Evolutionary conservation across 2,329 filamentous ascomycete genomes (phyloP), one percentile per base, ranked within the genome.

Genomic region (Colletotrichum sp.): DNA sequence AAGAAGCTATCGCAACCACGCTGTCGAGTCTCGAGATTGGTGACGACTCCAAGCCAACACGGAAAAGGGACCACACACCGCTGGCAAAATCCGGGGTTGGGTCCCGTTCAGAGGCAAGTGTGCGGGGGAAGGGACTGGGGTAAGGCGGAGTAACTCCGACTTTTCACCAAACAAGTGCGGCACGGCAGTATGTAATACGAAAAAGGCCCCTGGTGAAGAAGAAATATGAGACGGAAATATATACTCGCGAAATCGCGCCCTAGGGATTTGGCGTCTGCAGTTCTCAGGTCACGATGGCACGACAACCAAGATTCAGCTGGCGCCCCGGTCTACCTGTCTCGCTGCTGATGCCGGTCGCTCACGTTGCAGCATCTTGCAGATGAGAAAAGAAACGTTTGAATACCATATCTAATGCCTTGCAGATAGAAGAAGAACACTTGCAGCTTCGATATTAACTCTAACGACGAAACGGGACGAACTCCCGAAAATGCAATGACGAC

Each of bases 121-220:
- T 75, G 72, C 72, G 72, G 68, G 72, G 72, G 52, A 58, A 10
- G 13, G 28, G 60, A 34, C 72, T n/a, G 52, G 72, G 72, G 72
- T 74, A 15, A 21, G 28, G 72, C 72, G 67, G 72, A 74, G 72
- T 36, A 68, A 61, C 60, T 67, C 72, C 57, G 67, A 74, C 34
- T 61, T 61, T 26, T 28, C 48, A 15, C 34, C 26, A 21, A 57
- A 18, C 34, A 16, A 61, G 2, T 43, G 16, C 63, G 21, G 16
- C 26, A 28, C n/a, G n/a, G n/a, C n/a, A n/a, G n/a, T n/a, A 18
- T 4, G 21, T 61, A 30, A 43, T 26, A 43, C 21, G 24, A 38
- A 64, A 32, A 36, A 26, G 3, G 8, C 9, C 3, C 18, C 13
- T 16, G 13, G 36, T 2, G 15, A 38, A 64, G 8, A 34, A 61